phyloP scores from a whole-genome alignment of 108 stramenopile genomes.

The Phaeodactylum tricornutum region DNA sequence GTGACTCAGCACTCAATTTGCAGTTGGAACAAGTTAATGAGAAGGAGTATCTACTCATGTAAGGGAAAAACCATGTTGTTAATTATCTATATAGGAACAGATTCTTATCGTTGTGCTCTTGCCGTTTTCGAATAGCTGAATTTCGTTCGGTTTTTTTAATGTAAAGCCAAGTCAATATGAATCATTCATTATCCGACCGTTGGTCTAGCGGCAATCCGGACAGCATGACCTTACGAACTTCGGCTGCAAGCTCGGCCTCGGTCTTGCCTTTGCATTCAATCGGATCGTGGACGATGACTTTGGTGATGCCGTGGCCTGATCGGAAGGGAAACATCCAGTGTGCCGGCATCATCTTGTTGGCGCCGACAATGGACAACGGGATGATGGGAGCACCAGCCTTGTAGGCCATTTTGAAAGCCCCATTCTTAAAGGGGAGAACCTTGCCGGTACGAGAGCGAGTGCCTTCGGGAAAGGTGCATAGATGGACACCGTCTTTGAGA shows the following conservation, averaged over 20 bases:
- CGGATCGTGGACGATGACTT: conserved; percentile 70
- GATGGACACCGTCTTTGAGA: conserved; percentile 71
- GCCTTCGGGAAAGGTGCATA: conserved; percentile 82
- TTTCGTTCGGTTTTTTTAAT: too few relatives aligned
- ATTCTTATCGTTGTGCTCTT: too few relatives aligned
- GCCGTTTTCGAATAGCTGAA: too few relatives aligned
- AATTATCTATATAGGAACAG: too few relatives aligned
- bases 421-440: conserved; percentile 74
- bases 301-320: conserved; percentile 29
- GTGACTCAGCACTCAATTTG: too few relatives aligned
- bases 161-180: too few relatives aligned
- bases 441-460: conserved; percentile 66
- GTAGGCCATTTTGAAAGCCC: conserved; percentile 88
- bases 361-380: conserved; percentile 65
- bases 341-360: conserved; percentile 52
- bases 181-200: too few relatives aligned
- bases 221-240: conserved; percentile 58
- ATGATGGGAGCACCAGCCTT: conserved; percentile 75
- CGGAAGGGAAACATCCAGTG: conserved; percentile 76
- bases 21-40: too few relatives aligned
- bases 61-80: too few relatives aligned
- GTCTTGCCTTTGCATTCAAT: conserved; percentile 65
- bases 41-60: too few relatives aligned
- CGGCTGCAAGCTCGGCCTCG: conserved; percentile 66
- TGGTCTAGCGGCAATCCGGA: conserved; percentile 69